Base-by-base conservation (phyloP, 2,329 filamentous ascomycete species). In the Fusarium clavum region DNA sequence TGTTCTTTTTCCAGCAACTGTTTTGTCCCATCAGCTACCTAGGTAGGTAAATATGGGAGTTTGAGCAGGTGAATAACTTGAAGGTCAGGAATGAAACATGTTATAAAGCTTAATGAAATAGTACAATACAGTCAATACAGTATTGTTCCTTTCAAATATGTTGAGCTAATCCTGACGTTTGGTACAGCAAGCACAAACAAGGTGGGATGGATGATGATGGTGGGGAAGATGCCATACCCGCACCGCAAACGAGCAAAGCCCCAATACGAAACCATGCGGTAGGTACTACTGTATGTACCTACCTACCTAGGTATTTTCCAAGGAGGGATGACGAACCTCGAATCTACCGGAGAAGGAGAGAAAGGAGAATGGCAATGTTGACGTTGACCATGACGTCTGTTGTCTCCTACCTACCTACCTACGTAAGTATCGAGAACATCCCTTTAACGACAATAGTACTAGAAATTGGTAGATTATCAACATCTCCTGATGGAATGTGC, bases 201-300 rank as follows among this genome's bases (percentile, higher is more conserved):
- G 45, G 55, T 32, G 30, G 16, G 20, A 32, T 49, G 58, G 56
- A 41, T 51, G 38, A 55, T 60, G 59, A 46, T 52, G 38, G 59
- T 60, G 59, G 59, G 45, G 54, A 34, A 46, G 41, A 48, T 49
- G 14, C 29, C 29, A 30, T 30, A 30, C 29, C 29, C 29, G 29
- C 29, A 30, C 12, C 13, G 29, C 14, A 34, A 34, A 41, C 53
- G 53, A 61, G 58, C 53, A 58, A 61, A 58, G 53, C 44, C 58
- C 27, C 44, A 24, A 47, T 24, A 29, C 29, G 14, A 49, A 24
- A 34, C 11, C 30, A 32, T 14, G 6, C 30, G 30, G 30, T 32
- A 32, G 13, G 13, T 32, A 32, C 29, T 32, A 32, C 29, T 32
- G 30, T 14, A 13, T 14, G 20, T 30, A 11, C 27, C 27, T 27